Evolutionary conservation across 2,329 filamentous ascomycete species (phyloP), one percentile per base, ranked within the genome.

Genomic region (Talaromyces albobiverticillius): DNA sequence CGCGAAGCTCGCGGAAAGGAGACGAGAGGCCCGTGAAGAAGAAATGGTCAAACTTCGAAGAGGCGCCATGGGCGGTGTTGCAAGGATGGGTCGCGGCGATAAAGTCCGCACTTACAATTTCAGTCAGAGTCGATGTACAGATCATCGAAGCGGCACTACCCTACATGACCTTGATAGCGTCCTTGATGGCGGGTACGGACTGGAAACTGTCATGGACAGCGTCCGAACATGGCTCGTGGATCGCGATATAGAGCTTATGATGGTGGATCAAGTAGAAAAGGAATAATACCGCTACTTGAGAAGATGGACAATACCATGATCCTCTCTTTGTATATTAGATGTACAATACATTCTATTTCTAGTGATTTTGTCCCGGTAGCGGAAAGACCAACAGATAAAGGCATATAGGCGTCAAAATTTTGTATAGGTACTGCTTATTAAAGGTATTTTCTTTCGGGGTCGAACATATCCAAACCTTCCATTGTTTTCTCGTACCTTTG

Each of bases 31-130:
- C 60, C 83, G 90, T 29, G 93, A 99, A 71, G 89, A 90, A 62
- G 85, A 93, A 68, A 82, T 92, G 25, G 79, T 86, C 16, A 80
- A 79, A 20, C 70, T 97, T 71, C 80, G 92, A 53, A 83, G 91
- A 67, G 90, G 86, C 59, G 90, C 91, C 3, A 82, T 95, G 59
- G 85, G 89, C 32, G 83, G 86, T 61, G 85, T 91, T 54, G 87
- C 79, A 7, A 82, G 87, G 64, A 92, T 94, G 75, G 94, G 92
- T 5, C 82, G 94, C 40, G 90, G 90, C 45, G 91, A 97, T 75
- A 99, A 99, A 77, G 87, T 99, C 55, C 80, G 92, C 57, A 96
- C 92, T 0, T 96, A 96, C 71, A 96, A 96, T 70, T 88, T 78
- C 70, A 77, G 78, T 3, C 85, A 89, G 70, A 86, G 91, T 71